phyloP scores from a whole-genome alignment of 768 basidiomycete species.

The Tylopilus sp. region DNA sequence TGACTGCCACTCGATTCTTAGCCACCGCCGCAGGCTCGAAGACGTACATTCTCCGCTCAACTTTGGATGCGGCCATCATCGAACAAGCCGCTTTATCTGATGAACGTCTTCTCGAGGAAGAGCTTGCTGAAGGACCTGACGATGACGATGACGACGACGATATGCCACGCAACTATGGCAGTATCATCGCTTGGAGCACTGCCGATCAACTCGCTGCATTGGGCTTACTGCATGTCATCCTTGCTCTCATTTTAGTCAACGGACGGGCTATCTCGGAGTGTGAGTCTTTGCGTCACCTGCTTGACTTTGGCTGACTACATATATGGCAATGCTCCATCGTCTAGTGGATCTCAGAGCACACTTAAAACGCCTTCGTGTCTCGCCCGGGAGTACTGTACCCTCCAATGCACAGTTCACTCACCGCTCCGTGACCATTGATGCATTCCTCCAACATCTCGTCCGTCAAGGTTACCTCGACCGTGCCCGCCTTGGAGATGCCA shows the following conservation, averaged over 20 bases:
- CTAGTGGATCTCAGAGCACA: slow-evolving; percentile 70
- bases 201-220: slow-evolving; percentile 63
- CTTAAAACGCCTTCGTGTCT: slow-evolving; percentile 67
- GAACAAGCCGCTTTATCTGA: slow-evolving; percentile 55
- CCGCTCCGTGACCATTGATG: slow-evolving; percentile 55
- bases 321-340: background rate
- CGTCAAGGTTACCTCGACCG: slow-evolving; percentile 81
- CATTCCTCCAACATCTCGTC: slow-evolving; percentile 59
- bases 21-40: slow-evolving; percentile 63
- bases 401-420: slow-evolving; percentile 50
- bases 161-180: slow-evolving; percentile 55
- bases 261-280: slow-evolving; percentile 74
- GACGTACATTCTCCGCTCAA: slow-evolving; percentile 80
- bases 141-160: slow-evolving; percentile 49
- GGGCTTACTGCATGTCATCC: slow-evolving; percentile 77
- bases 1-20: background rate
- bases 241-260: slow-evolving; percentile 80
- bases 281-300: slow-evolving; percentile 29
- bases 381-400: slow-evolving; percentile 45
- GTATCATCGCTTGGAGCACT: slow-evolving; percentile 69
- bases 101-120: slow-evolving; percentile 41
- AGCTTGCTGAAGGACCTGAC: slow-evolving; percentile 47
- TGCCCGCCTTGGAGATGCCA: slow-evolving; percentile 48
- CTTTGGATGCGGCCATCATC: slow-evolving; percentile 59
- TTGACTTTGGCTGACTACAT: background rate